Conservation (phyloP, 2,329 filamentous ascomycete genomes). For the Colletotrichum tanaceti region DNA sequence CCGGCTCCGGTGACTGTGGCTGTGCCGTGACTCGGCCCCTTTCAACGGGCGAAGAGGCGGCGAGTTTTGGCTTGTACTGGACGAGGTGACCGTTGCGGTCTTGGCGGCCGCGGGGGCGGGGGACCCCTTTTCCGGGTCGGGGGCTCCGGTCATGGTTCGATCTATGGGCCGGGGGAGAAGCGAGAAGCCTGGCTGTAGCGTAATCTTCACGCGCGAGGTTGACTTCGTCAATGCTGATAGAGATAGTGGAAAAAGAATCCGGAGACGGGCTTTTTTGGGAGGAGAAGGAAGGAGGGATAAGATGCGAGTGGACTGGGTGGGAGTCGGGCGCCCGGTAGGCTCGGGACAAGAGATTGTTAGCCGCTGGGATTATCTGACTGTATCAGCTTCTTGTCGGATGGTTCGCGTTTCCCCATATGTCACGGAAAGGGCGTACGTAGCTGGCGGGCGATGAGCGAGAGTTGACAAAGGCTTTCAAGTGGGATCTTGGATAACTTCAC, state of each 20-base stretch:
- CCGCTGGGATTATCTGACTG: slow-evolving; percentile 18
- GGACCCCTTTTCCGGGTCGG: slow-evolving; percentile 36
- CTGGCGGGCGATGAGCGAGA: not conserved
- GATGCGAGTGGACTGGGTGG: slow-evolving; percentile 5
- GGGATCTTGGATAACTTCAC: not conserved
- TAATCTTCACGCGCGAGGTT: not conserved
- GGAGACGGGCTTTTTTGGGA: not conserved
- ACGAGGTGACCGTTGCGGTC: slow-evolving; percentile 24
- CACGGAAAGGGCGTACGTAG: slow-evolving; percentile 2
- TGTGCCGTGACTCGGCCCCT: slow-evolving; percentile 27
- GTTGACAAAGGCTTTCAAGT: not conserved
- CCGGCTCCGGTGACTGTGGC: slow-evolving; percentile 30
- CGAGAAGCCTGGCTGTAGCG: not conserved
- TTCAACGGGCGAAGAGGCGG: slow-evolving; percentile 28
- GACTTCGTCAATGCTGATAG: not conserved
- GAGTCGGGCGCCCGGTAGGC: slow-evolving; percentile 1
- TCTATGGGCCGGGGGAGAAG: not conserved
- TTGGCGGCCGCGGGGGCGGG: slow-evolving; percentile 25
- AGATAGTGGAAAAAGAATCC: not conserved
- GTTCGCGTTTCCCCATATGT: not conserved
- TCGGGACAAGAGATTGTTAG: slow-evolving; percentile 19
- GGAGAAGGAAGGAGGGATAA: not conserved
- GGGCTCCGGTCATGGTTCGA: slow-evolving; percentile 27
- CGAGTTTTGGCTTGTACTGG: slow-evolving; percentile 35
- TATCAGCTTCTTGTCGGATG: not conserved